A percentile compares a stretch with the other conserved stretches of the same genome.
phyloP scores from a whole-genome alignment of 2,329 filamentous ascomycete genomes.

The Alternaria rosae region DNA sequence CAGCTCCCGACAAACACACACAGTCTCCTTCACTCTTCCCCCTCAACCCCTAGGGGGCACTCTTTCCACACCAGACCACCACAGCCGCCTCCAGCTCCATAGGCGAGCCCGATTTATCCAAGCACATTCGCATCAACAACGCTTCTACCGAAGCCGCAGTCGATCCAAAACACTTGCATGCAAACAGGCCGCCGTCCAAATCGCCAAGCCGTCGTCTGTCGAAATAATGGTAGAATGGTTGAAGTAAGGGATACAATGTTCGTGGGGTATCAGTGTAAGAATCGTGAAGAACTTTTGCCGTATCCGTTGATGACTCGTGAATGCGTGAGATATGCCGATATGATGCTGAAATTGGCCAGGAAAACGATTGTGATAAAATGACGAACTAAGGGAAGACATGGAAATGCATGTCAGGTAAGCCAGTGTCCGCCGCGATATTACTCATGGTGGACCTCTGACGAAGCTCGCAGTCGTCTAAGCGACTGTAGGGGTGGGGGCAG shows the following conservation, averaged over 20 bases:
- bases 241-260: conserved; percentile 47
- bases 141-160: conserved; percentile 11
- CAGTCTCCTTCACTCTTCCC: conserved; percentile 31
- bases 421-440: conserved; percentile 26
- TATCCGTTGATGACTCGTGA: conserved; percentile 46
- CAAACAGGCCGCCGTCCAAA: conserved; percentile 33
- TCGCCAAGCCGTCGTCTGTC: conserved; percentile 49
- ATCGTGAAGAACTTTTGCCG: conserved; percentile 50
- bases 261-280: conserved; percentile 55
- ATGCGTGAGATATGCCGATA: conserved; percentile 48
- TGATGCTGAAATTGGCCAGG: conserved; percentile 39
- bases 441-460: conserved; percentile 16
- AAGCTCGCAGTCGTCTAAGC: conserved; percentile 35
- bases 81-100: conserved; percentile 43
- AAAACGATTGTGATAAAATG: conserved; percentile 43
- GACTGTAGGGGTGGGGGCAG: conserved; percentile 52
- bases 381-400: conserved; percentile 21
- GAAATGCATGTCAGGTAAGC: conserved; percentile 15
- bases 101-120: conserved; percentile 36
- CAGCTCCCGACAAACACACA: conserved; percentile 40
- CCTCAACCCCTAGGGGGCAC: conserved; percentile 31
- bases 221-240: conserved; percentile 48
- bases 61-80: conserved; percentile 40
- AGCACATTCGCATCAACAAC: conserved; percentile 22
- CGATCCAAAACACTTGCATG: conserved; percentile 20